Percentiles rank a stretch among this genome's conserved stretches.
Conservation (phyloP, 768 basidiomycete genomes). For the Leccinum disarticulatum region DNA sequence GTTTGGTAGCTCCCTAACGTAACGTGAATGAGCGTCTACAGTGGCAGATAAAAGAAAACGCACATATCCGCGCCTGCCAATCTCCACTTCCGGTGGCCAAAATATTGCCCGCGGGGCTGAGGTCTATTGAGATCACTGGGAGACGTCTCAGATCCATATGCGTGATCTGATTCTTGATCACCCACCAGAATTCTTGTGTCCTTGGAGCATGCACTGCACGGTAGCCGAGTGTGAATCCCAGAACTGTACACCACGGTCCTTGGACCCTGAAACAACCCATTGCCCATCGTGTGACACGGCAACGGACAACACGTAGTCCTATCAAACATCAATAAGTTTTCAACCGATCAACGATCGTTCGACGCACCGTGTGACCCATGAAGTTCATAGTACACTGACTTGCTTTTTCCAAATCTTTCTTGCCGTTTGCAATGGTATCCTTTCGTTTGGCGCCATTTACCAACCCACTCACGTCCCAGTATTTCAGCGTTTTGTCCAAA, state of each 20-base stretch:
- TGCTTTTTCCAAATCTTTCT: constrained; percentile 50
- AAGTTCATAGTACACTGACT: constrained; percentile 78
- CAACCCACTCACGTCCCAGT: constrained; percentile 67
- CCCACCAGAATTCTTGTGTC: constrained; percentile 64
- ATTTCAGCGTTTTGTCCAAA: constrained; percentile 84
- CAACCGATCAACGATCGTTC: neutral
- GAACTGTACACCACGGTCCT: constrained; percentile 95
- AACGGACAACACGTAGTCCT: constrained; percentile 75
- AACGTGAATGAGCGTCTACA: constrained; percentile 6
- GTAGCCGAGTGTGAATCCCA: constrained; percentile 79
- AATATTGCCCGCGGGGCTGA: constrained; percentile 58
- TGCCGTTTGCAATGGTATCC: constrained; percentile 40
- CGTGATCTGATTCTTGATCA: constrained; percentile 6
- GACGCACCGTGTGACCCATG: constrained; percentile 77
- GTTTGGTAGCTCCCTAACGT: constrained; percentile 30
- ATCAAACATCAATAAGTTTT: constrained; percentile 5
- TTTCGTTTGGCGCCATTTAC: constrained; percentile 34
- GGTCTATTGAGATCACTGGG: constrained; percentile 70
- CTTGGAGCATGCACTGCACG: constrained; percentile 93
- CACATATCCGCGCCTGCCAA: constrained; percentile 70
- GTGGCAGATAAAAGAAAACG: constrained; percentile 21
- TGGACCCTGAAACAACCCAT: constrained; percentile 93
- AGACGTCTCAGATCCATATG: constrained; percentile 9
- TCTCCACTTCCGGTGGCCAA: constrained; percentile 73
- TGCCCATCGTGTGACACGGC: constrained; percentile 89